phyloP scores from a whole-genome alignment of 805 yeast genomes.

The Cyberlindnera subsufficiens region DNA sequence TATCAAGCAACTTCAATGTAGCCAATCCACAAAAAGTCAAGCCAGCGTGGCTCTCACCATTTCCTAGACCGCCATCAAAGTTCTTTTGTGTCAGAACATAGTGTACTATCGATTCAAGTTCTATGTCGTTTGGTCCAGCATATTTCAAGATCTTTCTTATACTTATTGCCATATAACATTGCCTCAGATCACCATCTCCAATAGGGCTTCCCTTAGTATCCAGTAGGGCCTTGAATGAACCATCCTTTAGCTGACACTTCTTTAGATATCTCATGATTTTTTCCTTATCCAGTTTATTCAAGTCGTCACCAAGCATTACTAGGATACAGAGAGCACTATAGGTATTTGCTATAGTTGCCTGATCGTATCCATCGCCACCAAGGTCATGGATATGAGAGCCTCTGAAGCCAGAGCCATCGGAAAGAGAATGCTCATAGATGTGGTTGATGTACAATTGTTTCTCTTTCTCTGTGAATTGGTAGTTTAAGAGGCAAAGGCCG shows the following conservation, averaged over 20 bases:
- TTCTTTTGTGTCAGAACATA: conserved; percentile 34
- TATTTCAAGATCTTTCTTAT: conserved; percentile 45
- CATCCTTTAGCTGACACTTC: conserved; percentile 54
- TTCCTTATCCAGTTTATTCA: conserved; percentile 31
- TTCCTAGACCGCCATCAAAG: conserved; percentile 71
- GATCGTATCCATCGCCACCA: conserved; percentile 36
- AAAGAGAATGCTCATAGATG: conserved; percentile 44
- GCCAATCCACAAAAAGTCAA: conserved; percentile 80
- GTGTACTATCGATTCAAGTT: conserved; percentile 31
- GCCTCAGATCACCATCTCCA: conserved; percentile 69
- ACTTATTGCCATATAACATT: conserved; percentile 66
- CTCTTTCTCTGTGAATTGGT: conserved; percentile 25
- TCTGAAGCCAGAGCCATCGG: conserved; percentile 44
- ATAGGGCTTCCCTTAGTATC: conserved; percentile 30
- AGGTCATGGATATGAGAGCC: conserved; percentile 45
- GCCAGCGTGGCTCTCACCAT: conserved; percentile 78
- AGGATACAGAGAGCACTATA: conserved; percentile 64
- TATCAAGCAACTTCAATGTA: conserved; percentile 39
- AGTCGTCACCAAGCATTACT: conserved; percentile 41
- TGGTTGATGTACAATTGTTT: conserved; percentile 29
- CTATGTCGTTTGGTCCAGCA: conserved; percentile 24
- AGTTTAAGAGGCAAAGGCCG: conserved; percentile 34
- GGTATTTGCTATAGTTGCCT: conserved; percentile 68
- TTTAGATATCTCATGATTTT: conserved; percentile 49
- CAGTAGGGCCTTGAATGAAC: conserved; percentile 48